Evolutionary conservation across 2,329 filamentous ascomycete genomes (phyloP), one percentile per base, ranked within the genome.

Genomic region (Stemphylium lycopersici): DNA sequence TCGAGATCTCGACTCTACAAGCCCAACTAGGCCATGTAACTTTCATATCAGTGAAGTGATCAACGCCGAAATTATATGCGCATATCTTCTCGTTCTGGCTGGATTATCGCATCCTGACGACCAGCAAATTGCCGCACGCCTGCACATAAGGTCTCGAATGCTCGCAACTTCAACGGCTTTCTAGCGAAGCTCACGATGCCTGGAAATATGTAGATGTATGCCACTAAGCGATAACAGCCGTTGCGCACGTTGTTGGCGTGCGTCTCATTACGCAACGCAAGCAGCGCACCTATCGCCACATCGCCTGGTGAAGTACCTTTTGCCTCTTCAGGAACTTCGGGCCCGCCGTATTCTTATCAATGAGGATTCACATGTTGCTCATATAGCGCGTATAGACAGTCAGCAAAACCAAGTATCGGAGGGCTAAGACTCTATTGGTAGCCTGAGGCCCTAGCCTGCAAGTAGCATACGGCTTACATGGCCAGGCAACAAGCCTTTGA

Each of bases 391-490:
- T 33, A 31, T 6, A 5, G 8, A 6, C 12, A 20, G 1, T 24
- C 22, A 36, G 31, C 38, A 42, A 3, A 10, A 26, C 31, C 36
- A 52, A 40, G 22, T 18, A 47, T 29, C 6, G 15, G 16, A 33
- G 26, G 15, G 6, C 20, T 13, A n/a, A 40, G 20, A 10, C 6
- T 34, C 22, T 5, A 13, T 22, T 45, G 33, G 26, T 15, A 24
- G n/a, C 15, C 20, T 7, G 20, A 11, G n/a, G 10, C 22, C 18
- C 29, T 34, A 31, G n/a, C 12, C 45, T 20, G 6, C 36, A 53
- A 53, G 11, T n/a, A 32, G 50, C 16, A 42, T 53, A 48, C 38
- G 24, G 51, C 51, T 49, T 49, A 53, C 44, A 18, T 40, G 15
- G 18, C n/a, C 24, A 15, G 15, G 16, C 37, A 18, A 26, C 18